These are phyloP conservation scores for Ambrosiella cleistominuta DNA, from an alignment of 2,329 filamentous ascomycete genomes.

Conservation along the genomic window DNA sequence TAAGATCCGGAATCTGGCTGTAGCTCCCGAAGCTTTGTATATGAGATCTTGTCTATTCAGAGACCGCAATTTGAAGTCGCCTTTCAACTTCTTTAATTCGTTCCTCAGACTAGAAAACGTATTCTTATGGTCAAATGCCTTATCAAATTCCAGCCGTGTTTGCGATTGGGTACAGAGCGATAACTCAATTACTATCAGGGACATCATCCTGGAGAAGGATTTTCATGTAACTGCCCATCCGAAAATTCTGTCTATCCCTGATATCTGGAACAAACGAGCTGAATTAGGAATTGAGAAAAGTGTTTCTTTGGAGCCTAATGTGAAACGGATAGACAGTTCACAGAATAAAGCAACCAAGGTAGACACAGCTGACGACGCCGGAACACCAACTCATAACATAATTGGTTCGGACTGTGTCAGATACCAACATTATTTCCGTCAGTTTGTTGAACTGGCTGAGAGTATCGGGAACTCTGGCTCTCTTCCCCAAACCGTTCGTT, in stretches of 20 bases:
- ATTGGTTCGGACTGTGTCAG: neutral
- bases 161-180: slow-evolving; percentile 6
- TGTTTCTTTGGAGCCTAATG: too few relatives aligned
- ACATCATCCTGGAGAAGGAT: neutral
- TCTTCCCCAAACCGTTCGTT: neutral
- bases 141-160: neutral
- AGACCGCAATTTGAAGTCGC: neutral
- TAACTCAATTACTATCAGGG: slow-evolving; percentile 3
- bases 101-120: slow-evolving; percentile 8
- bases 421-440: neutral
- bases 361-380: too few relatives aligned
- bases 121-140: neutral
- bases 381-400: too few relatives aligned
- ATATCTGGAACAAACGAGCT: neutral
- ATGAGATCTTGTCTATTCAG: neutral
- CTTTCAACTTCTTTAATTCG: slow-evolving; percentile 1
- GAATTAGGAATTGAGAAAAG: neutral
- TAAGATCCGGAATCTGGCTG: slow-evolving; percentile 8
- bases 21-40: neutral
- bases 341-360: too few relatives aligned
- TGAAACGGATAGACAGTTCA: too few relatives aligned
- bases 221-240: neutral
- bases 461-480: neutral
- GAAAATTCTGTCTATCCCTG: neutral
- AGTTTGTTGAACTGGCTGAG: neutral